Conservation (phyloP, 495 filamentous ascomycete species). For the Penicillium odoratum region DNA sequence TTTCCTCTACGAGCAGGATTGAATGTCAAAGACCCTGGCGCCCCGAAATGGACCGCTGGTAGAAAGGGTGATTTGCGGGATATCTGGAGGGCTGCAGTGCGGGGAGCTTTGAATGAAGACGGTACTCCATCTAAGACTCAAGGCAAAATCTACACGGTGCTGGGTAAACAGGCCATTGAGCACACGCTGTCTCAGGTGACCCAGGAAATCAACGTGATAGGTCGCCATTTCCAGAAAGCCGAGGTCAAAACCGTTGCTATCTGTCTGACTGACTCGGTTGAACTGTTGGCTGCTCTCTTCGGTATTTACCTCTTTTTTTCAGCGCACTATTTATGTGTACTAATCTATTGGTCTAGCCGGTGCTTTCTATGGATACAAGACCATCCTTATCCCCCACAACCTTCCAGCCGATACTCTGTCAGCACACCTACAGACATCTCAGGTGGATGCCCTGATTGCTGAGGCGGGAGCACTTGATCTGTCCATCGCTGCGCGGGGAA, state of each 20-base stretch:
- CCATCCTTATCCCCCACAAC: constrained; percentile 83
- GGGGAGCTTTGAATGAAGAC: constrained; percentile 60
- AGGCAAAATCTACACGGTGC: constrained; percentile 77
- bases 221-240: constrained; percentile 65
- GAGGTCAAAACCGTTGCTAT: constrained; percentile 80
- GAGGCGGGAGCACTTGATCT: constrained; percentile 87
- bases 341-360: constrained; percentile 48
- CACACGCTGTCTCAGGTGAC: constrained; percentile 71
- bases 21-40: constrained; percentile 79
- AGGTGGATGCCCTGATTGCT: constrained; percentile 79
- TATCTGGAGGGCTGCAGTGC: constrained; percentile 78
- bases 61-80: constrained; percentile 90
- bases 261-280: constrained; percentile 90
- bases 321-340: constrained; percentile 3
- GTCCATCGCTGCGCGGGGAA: constrained; percentile 64
- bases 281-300: constrained; percentile 74
- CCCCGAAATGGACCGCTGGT: constrained; percentile 77
- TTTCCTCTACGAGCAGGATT: constrained; percentile 80
- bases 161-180: constrained; percentile 71
- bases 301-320: constrained; percentile 43
- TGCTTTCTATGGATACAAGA: constrained; percentile 78
- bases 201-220: constrained; percentile 84
- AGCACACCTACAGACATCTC: constrained; percentile 64
- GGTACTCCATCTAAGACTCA: constrained; percentile 58
- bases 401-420: constrained; percentile 64